phyloP scores from a whole-genome alignment of 345 rosid genomes.

The Pistacia vera region DNA sequence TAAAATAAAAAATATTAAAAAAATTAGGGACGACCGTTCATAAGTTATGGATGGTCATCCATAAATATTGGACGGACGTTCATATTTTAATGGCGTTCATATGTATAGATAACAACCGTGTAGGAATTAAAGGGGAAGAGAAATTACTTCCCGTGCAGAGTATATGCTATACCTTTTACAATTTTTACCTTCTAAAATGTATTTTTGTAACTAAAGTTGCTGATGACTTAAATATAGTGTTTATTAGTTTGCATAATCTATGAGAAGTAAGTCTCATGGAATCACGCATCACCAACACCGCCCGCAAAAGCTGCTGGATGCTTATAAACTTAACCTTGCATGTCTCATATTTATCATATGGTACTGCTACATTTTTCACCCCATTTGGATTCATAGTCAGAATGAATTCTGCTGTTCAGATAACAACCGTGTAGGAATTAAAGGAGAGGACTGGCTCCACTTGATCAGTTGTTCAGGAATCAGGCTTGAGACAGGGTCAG shows the following conservation, averaged over 20 bases:
- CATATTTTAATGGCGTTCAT: too few species aligned
- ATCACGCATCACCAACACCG: not conserved
- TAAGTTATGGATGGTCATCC: too few species aligned
- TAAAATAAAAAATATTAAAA: too few species aligned
- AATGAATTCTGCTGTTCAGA: too few species aligned
- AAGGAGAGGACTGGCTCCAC: too few species aligned
- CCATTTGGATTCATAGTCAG: not conserved
- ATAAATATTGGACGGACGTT: too few species aligned
- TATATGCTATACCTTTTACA: constrained; percentile 7
- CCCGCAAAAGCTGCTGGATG: not conserved
- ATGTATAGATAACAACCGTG: constrained; percentile 8
- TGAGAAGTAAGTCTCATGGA: not conserved
- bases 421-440: too few species aligned
- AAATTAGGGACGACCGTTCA: too few species aligned
- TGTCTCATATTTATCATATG: too few species aligned
- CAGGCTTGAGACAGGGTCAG: too few species aligned
- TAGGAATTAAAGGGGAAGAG: constrained; percentile 15
- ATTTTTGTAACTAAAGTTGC: constrained; percentile 16
- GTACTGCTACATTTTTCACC: not conserved
- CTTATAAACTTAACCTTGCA: not conserved
- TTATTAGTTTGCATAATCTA: constrained; percentile 7
- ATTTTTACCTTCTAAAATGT: not conserved
- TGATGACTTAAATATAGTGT: constrained; percentile 6
- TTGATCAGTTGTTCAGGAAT: too few species aligned
- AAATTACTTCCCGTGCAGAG: not conserved